These are phyloP conservation scores for Glomus cerebriforme DNA, from an alignment of 192 early-diverging fungal species.

Conservation along the genomic window DNA sequence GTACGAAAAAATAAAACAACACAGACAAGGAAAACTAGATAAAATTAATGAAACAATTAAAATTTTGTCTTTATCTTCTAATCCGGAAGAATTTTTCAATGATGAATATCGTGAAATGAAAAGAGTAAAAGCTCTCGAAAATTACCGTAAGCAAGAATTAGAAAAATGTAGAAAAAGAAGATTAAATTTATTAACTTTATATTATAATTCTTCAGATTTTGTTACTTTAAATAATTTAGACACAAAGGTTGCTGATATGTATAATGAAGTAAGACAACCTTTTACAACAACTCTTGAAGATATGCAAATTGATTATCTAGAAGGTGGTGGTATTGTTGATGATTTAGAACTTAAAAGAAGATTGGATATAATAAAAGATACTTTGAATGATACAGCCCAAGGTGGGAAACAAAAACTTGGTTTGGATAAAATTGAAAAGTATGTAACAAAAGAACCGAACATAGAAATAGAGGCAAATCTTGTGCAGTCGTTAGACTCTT, in stretches of 20 bases:
- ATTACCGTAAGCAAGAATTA: not conserved
- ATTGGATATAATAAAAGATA: constrained; percentile 9
- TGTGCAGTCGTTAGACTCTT: not conserved
- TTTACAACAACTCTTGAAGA: constrained; percentile 7
- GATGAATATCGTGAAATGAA: not conserved
- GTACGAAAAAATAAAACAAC: too few relatives aligned
- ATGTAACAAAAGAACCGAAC: not conserved
- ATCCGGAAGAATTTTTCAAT: not conserved
- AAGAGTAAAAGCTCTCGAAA: not conserved
- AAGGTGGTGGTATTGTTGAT: not conserved
- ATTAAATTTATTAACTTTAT: constrained; percentile 4
- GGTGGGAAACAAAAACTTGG: not conserved
- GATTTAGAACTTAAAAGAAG: constrained; percentile 8
- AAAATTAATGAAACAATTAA: not conserved
- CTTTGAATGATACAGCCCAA: not conserved
- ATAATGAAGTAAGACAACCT: not conserved
- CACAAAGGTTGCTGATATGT: not conserved
- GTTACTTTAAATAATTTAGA: constrained; percentile 19
- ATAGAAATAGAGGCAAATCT: not conserved
- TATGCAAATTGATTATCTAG: constrained; percentile 21
- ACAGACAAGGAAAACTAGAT: not conserved
- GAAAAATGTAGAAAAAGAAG: not conserved
- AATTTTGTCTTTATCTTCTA: not conserved
- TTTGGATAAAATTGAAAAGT: not conserved
- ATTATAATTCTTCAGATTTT: constrained; percentile 8